Base-by-base conservation (phyloP, 2,329 filamentous ascomycete species). In the Polytolypa hystricis region DNA sequence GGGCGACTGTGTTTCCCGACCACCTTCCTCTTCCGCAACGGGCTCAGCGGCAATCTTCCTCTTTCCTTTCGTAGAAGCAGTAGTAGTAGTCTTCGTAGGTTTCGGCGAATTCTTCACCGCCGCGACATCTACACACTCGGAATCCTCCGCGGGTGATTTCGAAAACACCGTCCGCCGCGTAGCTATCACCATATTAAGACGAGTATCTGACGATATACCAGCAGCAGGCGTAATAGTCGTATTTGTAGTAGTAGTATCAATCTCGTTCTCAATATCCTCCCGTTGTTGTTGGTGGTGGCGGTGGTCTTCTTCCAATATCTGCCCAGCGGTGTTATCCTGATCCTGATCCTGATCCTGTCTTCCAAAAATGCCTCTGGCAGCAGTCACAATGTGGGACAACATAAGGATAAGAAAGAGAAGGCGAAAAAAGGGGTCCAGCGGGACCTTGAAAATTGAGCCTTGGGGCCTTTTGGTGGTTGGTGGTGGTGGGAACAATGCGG, bases 311-410 rank as follows among this genome's bases (percentile, higher is more conserved):
- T n/a, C n/a, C n/a, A n/a, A n/a, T n/a, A n/a, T n/a, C n/a, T n/a
- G n/a, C n/a, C n/a, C n/a, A n/a, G n/a, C n/a, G n/a, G n/a, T n/a
- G n/a, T n/a, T n/a, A n/a, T n/a, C n/a, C n/a, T n/a, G n/a, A n/a
- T n/a, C n/a, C n/a, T n/a, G n/a, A n/a, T n/a, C n/a, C n/a, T n/a
- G 43, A 17, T 57, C 51, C 32, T 50, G 49, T 49, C 50, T 54
- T 44, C 50, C 44, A 41, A 62, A 61, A 44, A 64, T 43, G 47
- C 60, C 58, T 48, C 60, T 61, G 41, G 61, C 61, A 42, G 57
- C 57, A 33, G 57, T 62, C 35, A 63, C 53, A 37, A 64, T 29
- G 23, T 63, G 53, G 32, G 60, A 56, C 40, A 64, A 61, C 61
- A 64, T 63, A 57, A 48, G 54, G 47, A 36, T n/a, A n/a, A n/a